Evolutionary conservation across 2,329 filamentous ascomycete genomes (phyloP), one percentile per base, ranked within the genome.

Genomic region (Cercospora nicotianae): DNA sequence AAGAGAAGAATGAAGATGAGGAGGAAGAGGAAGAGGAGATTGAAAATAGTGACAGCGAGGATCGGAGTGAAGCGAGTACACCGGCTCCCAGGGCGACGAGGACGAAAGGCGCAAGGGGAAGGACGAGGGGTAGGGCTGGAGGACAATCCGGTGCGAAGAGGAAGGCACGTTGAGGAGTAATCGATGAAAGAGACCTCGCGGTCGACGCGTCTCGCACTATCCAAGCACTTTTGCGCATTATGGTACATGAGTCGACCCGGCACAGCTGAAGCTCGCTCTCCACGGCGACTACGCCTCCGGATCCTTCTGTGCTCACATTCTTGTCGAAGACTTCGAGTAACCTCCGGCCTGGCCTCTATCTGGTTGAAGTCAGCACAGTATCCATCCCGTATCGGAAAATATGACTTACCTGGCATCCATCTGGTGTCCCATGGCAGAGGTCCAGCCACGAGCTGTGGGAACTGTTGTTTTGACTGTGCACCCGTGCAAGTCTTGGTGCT

Each of bases 1-100:
- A 73, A 42, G 71, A 74, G 3, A 72, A 72, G 10, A 68, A 72
- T 8, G 74, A 69, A 4, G 71, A 70, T 13, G 73, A 73, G n/a
- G 70, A 72, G 9, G 71, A 72, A 12, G 69, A 72, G 42, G 67
- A 71, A 39, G 73, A 70, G 3, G 70, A 71, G 36, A 67, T 69
- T 16, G 73, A 70, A 10, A 71, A 72, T 5, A 70, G 72, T 12
- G 70, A 72, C 2, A 69, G 70, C 23, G 72, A 72, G 23, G 67
- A 71, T 45, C 70, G 70, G 51, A 67, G 66, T 64, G 63, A 68
- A 33, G 64, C 65, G 7, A 70, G 67, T 51, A 69, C 70, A 28
- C 68, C 70, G 12, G 70, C 55, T 3, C 67, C 70, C 0, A 64
- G 62, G 26, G 65, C 60, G 3, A 67, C 63, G 23, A 48, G 51